Percentiles rank a stretch among this genome's conserved stretches.
Evolutionary conservation across 495 filamentous ascomycete genomes (phyloP).

Genomic region (Aspergillus kassunensis): DNA sequence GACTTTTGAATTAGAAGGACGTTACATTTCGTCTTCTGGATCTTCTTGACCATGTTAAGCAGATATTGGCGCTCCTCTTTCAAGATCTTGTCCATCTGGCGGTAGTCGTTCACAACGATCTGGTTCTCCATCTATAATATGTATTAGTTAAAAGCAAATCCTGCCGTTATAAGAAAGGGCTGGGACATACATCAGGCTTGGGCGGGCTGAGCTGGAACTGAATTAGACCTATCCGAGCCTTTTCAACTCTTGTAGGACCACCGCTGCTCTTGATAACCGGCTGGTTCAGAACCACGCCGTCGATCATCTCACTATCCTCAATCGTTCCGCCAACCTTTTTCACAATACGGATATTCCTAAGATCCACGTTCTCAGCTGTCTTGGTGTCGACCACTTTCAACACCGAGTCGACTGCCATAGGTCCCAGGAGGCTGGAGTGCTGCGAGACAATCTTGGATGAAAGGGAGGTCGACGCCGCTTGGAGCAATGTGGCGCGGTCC

Average conservation of each 20-base stretch:
- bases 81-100: conserved; percentile 99
- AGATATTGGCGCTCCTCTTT: conserved; percentile 98
- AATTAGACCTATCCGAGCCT: conserved; percentile 93
- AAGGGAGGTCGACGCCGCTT: conserved; percentile 94
- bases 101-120: conserved; percentile 97
- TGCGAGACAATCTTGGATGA: conserved; percentile 98
- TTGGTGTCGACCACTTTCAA: conserved; percentile 91
- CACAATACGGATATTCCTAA: conserved; percentile 91
- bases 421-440: conserved; percentile 85
- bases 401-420: conserved; percentile 96
- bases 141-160: conserved; percentile 12
- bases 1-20: conserved; percentile 98
- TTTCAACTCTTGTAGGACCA: conserved; percentile 91
- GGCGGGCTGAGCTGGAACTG: conserved; percentile 98
- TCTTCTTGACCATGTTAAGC: conserved; percentile 99
- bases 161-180: too few relatives aligned
- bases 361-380: conserved; percentile 92
- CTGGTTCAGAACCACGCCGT: conserved; percentile 91
- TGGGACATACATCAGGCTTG: conserved; percentile 79
- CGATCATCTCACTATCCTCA: conserved; percentile 95
- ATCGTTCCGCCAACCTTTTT: conserved; percentile 99
- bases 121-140: conserved; percentile 88
- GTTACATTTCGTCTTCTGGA: conserved; percentile 99
- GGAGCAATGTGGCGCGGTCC: conserved; percentile 85
- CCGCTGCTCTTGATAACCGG: conserved; percentile 89